Evolutionary conservation across 208 protist genomes (phyloP).

Genomic region (Leishmania arabica): DNA sequence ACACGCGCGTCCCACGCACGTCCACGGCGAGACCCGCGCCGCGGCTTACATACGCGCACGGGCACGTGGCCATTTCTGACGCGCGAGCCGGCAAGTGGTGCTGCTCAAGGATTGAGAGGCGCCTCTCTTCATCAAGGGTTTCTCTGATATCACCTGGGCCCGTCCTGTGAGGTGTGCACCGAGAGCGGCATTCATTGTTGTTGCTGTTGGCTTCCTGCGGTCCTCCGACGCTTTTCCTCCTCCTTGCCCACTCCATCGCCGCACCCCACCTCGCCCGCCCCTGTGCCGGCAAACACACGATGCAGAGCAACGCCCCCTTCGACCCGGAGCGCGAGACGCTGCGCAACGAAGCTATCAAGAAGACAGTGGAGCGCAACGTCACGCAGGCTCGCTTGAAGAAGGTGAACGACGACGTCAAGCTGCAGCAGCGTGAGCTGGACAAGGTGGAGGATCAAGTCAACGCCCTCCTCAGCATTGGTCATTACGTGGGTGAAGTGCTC

Average conservation of each 20-base stretch:
- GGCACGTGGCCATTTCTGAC: background rate
- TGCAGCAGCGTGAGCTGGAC: constrained; percentile 92
- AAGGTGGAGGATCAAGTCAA: constrained; percentile 98
- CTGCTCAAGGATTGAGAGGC: background rate
- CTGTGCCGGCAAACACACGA: constrained; percentile 6
- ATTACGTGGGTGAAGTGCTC: constrained; percentile 99
- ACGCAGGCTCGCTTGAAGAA: constrained; percentile 55
- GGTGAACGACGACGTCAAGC: constrained; percentile 42
- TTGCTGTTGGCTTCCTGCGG: background rate
- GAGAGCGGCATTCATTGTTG: no score
- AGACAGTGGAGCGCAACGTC: constrained; percentile 59
- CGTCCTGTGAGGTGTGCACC: background rate
- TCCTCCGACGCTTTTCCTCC: background rate
- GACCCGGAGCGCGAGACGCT: constrained; percentile 68
- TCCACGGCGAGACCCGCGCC: background rate
- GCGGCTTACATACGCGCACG: background rate
- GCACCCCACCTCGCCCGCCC: background rate
- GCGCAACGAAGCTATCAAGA: constrained; percentile 54
- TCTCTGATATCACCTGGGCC: background rate
- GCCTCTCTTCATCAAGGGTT: background rate
- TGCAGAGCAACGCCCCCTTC: constrained; percentile 61
- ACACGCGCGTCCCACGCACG: no score
- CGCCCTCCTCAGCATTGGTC: constrained; percentile 98
- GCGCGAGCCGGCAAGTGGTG: background rate
- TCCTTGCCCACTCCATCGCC: no score